Evolutionary conservation across 306 rosid species (phyloP).

Genomic region (Dicorynia guianensis): DNA sequence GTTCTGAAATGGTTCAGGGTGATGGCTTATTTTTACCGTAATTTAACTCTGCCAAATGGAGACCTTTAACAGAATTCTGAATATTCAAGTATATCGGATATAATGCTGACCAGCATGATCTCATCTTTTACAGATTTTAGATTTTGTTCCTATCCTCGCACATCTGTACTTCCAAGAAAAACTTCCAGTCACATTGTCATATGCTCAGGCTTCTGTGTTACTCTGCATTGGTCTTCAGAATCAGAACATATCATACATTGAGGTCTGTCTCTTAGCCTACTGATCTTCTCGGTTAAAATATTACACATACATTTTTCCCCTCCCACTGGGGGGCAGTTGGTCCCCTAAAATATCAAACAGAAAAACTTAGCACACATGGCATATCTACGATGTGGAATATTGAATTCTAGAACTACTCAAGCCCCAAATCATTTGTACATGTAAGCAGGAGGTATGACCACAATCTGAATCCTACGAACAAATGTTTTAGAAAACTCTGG

Average conservation of each 20-base stretch:
- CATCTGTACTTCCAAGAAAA: constrained; percentile 74
- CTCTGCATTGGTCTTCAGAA: constrained; percentile 90
- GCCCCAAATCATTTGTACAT: constrained; percentile 1
- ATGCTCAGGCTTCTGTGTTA: constrained; percentile 82
- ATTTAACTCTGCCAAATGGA: constrained; percentile 2
- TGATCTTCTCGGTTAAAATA: constrained; percentile 21
- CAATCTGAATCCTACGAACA: background rate
- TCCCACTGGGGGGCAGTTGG: background rate
- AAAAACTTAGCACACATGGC: too few species aligned
- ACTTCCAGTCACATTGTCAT: constrained; percentile 75
- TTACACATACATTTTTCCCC: background rate
- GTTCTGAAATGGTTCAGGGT: constrained; percentile 14
- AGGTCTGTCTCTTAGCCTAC: constrained; percentile 62
- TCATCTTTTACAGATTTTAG: constrained; percentile 67
- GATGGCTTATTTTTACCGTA: constrained; percentile 6
- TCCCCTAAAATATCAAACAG: too few species aligned
- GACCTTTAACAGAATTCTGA: background rate
- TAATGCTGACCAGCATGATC: constrained; percentile 25
- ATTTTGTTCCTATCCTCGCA: constrained; percentile 73
- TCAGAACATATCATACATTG: constrained; percentile 67
- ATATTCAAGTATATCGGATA: constrained; percentile 2
- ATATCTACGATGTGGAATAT: too few species aligned
- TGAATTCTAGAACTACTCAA: background rate
- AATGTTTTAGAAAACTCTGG: constrained; percentile 15
- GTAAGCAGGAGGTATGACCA: background rate